Conservation (phyloP, 202 grass and related monocot genomes). For the Brachypodium distachyon region DNA sequence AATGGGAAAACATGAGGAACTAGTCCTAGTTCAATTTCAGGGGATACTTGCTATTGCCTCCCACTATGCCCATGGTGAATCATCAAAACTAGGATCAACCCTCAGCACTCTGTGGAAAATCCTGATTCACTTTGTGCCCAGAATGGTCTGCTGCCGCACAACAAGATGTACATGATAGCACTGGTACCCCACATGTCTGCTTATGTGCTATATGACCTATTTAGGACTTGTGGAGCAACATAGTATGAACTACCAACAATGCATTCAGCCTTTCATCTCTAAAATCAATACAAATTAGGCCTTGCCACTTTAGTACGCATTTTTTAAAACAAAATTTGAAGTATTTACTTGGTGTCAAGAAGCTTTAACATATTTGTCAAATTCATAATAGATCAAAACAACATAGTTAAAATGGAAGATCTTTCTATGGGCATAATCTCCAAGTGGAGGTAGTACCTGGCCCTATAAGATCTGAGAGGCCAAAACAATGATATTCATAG, state of each 20-base stretch:
- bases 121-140: conserved; percentile 98
- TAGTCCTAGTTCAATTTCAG: no score
- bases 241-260: conserved; percentile 99
- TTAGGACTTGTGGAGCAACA: conserved; percentile 93
- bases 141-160: conserved; percentile 95
- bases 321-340: no score
- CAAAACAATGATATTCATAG: conserved; percentile 98
- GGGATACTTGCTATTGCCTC: no score
- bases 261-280: conserved; percentile 96
- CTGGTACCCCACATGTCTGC: conserved; percentile 98
- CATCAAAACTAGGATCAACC: conserved; percentile 93
- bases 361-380: no score
- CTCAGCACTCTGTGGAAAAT: conserved; percentile 95
- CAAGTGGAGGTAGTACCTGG: conserved; percentile 54
- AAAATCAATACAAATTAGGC: conserved; percentile 26
- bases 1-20: no score
- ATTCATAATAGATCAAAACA: no score
- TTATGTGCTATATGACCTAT: conserved; percentile 92
- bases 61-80: conserved; percentile 80
- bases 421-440: no score
- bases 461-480: conserved; percentile 89
- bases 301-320: background rate
- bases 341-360: no score
- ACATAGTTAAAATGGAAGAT: no score
- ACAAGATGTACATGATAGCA: conserved; percentile 92